Evolutionary conservation across 495 filamentous ascomycete species (phyloP), one percentile per base, ranked within the genome.

Genomic region (Lichenothelia convexa): DNA sequence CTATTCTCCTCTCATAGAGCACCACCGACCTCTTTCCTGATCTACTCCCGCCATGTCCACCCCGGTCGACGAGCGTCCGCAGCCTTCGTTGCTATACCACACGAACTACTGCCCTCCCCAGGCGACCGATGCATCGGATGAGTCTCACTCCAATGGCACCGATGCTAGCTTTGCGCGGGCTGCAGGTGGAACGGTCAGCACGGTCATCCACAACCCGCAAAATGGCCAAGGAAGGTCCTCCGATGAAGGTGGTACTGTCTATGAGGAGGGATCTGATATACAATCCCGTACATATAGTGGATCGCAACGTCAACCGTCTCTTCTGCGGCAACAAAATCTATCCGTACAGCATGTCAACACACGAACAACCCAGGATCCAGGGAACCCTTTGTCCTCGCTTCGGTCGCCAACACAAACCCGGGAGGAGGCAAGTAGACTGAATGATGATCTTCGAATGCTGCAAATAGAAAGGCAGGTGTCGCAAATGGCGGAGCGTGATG

Each of bases 401-500:
- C 41, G 39, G 13, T 68, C 69, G 0, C 63, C 68, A 1, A 67
- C 65, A 0, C 56, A 68, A 18, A 56, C 59, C 6, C 63, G 73
- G 16, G 84, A 91, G 49, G 67, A 78, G 37, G 73, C 73, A 5
- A 67, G 69, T 42, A 68, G 80, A 21, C 55, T 92, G 16, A 77
- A 80, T 29, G 87, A 95, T 59, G 84, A 94, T 49, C 55, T 94
- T 20, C 73, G 81, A 26, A 61, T 94, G 36, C 63, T 92, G 21
- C 75, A 83, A 35, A 79, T 79, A 5, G 87, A 95, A 60, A 73
- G 75, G 3, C 64, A 80, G 23, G 78, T 76, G 0, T 73, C 69
- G 2, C 60, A 50, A 49, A 69, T 53, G 49, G 71, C 54, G 13
- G 56, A 71, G 12, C 58, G 70, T 32, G 60, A 62, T 21, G 59